A percentile compares a stretch with the other conserved stretches of the same genome.
phyloP scores from a whole-genome alignment of 768 basidiomycete species.

The Leccinum boreale region DNA sequence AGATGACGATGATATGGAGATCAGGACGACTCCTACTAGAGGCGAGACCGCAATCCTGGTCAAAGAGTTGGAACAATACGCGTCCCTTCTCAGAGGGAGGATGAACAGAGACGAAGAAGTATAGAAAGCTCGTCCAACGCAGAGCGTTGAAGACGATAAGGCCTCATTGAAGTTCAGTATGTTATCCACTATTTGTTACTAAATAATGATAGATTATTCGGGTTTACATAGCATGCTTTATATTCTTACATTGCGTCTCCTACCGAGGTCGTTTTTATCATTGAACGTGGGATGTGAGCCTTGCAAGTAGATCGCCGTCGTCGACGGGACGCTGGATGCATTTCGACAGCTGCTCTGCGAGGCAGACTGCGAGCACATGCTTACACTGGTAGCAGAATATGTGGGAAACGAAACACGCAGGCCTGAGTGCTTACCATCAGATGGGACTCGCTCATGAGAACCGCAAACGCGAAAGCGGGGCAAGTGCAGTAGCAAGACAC shows the following conservation, averaged over 20 bases:
- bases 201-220: constrained; percentile 17
- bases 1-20: constrained; percentile 3
- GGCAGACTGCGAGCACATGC: constrained; percentile 64
- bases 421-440: constrained; percentile 48
- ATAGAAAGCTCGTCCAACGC: constrained; percentile 10
- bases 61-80: constrained; percentile 55
- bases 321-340: constrained; percentile 48
- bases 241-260: constrained; percentile 4
- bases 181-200: constrained; percentile 27
- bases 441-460: constrained; percentile 57
- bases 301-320: constrained; percentile 46
- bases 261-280: constrained; percentile 4
- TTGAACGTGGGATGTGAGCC: constrained; percentile 14
- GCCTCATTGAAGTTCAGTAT: constrained; percentile 3
- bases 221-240: constrained; percentile 11
- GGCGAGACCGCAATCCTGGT: constrained; percentile 45
- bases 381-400: constrained; percentile 57
- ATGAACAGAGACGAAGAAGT: constrained; percentile 32
- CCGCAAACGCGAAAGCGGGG: constrained; percentile 66
- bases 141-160: constrained; percentile 7
- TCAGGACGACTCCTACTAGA: constrained; percentile 18
- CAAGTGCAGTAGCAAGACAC: constrained; percentile 66
- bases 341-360: constrained; percentile 53
- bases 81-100: constrained; percentile 59
- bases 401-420: background rate